A percentile compares a stretch with the other conserved stretches of the same genome.
phyloP scores from a whole-genome alignment of 495 filamentous ascomycete genomes.

The Mytilinidion resinicola region DNA sequence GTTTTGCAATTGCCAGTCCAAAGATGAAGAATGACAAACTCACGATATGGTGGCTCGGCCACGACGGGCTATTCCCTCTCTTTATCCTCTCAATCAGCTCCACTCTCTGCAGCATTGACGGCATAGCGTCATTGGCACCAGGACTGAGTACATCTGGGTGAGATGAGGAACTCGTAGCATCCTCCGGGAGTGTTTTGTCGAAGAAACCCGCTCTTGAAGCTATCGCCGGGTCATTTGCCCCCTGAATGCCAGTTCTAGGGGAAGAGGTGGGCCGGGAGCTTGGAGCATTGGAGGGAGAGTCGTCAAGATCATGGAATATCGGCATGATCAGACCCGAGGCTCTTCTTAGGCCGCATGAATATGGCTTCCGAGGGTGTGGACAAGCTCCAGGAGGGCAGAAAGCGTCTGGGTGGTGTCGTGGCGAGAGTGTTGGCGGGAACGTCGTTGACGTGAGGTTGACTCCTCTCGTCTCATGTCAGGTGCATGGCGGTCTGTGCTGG shows the following conservation, averaged over 20 bases:
- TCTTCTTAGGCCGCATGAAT: conserved; percentile 13
- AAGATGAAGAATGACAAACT: conserved; percentile 27
- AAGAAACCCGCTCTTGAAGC: neutral
- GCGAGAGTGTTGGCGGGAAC: conserved; percentile 4
- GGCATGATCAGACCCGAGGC: conserved; percentile 46
- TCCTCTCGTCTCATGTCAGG: too few relatives aligned
- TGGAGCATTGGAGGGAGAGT: conserved; percentile 11
- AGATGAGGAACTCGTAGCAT: neutral
- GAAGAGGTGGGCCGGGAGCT: conserved; percentile 20
- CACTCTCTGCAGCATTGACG: conserved; percentile 42
- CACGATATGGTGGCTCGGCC: conserved; percentile 63
- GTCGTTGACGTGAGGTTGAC: neutral
- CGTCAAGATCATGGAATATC: conserved; percentile 47
- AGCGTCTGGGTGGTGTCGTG: neutral
- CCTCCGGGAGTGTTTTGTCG: neutral
- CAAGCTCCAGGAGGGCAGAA: neutral
- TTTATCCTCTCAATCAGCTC: conserved; percentile 84
- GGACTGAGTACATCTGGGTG: conserved; percentile 1
- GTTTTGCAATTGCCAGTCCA: conserved; percentile 15
- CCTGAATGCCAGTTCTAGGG: neutral
- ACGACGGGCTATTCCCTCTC: conserved; percentile 67
- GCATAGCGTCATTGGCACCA: conserved; percentile 12
- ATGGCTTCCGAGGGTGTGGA: neutral
- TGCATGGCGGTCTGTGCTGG: neutral
- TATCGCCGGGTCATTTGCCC: neutral